Base-by-base conservation (phyloP, 2,329 filamentous ascomycete genomes). In the Aspergillus carbonarius region DNA sequence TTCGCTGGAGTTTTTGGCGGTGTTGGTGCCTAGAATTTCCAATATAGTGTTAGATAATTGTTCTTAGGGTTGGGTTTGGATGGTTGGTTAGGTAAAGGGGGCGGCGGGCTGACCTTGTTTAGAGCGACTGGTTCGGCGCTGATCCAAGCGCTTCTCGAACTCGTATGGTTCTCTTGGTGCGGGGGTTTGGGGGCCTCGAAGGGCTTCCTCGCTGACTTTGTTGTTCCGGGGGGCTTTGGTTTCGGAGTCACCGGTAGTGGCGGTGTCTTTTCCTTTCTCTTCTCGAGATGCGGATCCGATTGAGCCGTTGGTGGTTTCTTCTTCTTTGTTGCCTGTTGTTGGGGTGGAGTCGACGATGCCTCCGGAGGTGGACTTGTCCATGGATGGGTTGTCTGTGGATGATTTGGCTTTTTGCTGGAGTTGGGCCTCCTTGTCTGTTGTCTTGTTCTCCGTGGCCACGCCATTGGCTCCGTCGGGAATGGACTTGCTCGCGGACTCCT, bases 91-190 rank as follows among this genome's bases (percentile, higher is more conserved):
- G 39, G 10, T 10, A 23, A 13, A 2, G 18, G 34, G 13, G 6
- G 5, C 7, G 10, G 20, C 4, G 5, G 27, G 8, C 51, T 42
- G 9, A 54, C 51, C 37, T 42, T 37, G 17, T n/a, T 55, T 46
- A 5, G 42, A 47, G 42, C 27, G 34, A 17, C 17, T 40, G 15
- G 12, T n/a, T 20, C 40, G 35, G 20, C 13, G 18, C 35, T 60
- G 54, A 32, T 69, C 67, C 15, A 63, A 53, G 5, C 70, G 63
- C 48, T 72, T 70, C 51, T 74, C 68, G 15, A 71, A 72, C 8
- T 69, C 65, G 39, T 69, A 67, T 10, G 69, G 66, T 13, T 64
- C 52, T 17, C 63, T 59, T 1, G 70, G 66, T 5, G 65, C 53
- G 5, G 66, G 63, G 32, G 62, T 61, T 34, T 70, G 63, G 4